Base-by-base conservation (phyloP, 192 early-diverging fungal genomes). In the Gaertneriomyces sp. region DNA sequence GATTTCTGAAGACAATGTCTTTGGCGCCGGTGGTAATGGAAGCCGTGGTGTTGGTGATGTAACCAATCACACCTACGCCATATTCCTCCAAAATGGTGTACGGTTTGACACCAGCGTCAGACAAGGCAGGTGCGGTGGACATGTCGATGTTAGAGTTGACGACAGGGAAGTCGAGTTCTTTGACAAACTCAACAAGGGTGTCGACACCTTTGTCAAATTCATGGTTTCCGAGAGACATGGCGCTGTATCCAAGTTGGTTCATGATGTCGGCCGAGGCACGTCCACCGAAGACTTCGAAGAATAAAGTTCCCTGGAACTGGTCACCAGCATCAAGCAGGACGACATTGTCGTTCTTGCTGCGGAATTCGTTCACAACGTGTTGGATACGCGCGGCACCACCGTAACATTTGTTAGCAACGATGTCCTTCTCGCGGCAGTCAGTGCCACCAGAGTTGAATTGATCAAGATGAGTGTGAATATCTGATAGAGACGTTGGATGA, bases 321-420 rank as follows among this genome's bases (percentile, higher is more conserved):
- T 92, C 91, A 25, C 88, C 91, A n/a, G 84, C 89, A 68, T 92
- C 87, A 43, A 93, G 64, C 14, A 93, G 73, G 33, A 90, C 60
- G 4, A 74, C 70, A 60, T 87, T 69, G 25, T 76, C 58, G 68
- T 69, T 79, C 12, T 75, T 68, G 38, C 64, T 66, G 14, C 88
- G 76, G 45, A 87, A 70, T 33, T 74, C 45, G 20, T 86, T 75
- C 59, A 88, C 79, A 0, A 81, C 67, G 17, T 79, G 80, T 62
- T 82, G 81, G 61, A 87, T 75, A n/a, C 88, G 74, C 4, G 87
- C 84, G 16, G 77, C 80, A 17, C 90, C 88, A 16, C 86, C 85
- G 60, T 75, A 81, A 42, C 81, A 87, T 33, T 49, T 66, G 45
- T 65, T 63, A 42, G 60, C 49, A 5, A 49, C 42, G n/a, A 68